These are phyloP conservation scores for Debaryomyces prosopidis DNA, from an alignment of 805 yeast species.

Conservation along the genomic window DNA sequence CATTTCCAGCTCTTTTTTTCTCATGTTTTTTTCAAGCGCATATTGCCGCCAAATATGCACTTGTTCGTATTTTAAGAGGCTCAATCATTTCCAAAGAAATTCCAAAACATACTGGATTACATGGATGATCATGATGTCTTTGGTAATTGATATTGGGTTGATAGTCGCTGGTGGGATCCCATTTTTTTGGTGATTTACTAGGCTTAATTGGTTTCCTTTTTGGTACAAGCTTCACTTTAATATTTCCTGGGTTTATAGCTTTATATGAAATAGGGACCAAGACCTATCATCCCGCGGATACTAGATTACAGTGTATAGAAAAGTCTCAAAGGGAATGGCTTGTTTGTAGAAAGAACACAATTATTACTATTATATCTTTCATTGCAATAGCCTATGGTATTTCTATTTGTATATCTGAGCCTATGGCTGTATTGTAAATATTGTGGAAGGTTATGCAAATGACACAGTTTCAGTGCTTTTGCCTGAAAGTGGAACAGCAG, in stretches of 20 bases:
- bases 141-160: constrained; percentile 8
- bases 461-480: constrained; percentile 9
- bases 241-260: constrained; percentile 10
- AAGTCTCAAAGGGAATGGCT: background rate
- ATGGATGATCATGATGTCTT: constrained; percentile 8
- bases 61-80: constrained; percentile 10
- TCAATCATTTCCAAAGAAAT: constrained; percentile 9
- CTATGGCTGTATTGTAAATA: constrained; percentile 9
- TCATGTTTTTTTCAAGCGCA: constrained; percentile 12
- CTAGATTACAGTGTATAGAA: constrained; percentile 1
- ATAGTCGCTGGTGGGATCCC: constrained; percentile 12
- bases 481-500: constrained; percentile 9
- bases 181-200: constrained; percentile 9
- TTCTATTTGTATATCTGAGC: constrained; percentile 9
- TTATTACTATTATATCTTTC: background rate
- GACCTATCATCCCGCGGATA: background rate
- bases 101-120: constrained; percentile 10
- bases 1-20: constrained; percentile 11
- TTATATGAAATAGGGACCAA: constrained; percentile 7
- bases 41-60: constrained; percentile 10
- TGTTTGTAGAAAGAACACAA: background rate
- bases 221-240: constrained; percentile 8
- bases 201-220: constrained; percentile 11
- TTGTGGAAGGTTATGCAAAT: constrained; percentile 6
- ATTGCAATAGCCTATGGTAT: constrained; percentile 3